phyloP scores from a whole-genome alignment of 1,284 basidiomycete species.

The Cutaneotrichosporon dermatis region DNA sequence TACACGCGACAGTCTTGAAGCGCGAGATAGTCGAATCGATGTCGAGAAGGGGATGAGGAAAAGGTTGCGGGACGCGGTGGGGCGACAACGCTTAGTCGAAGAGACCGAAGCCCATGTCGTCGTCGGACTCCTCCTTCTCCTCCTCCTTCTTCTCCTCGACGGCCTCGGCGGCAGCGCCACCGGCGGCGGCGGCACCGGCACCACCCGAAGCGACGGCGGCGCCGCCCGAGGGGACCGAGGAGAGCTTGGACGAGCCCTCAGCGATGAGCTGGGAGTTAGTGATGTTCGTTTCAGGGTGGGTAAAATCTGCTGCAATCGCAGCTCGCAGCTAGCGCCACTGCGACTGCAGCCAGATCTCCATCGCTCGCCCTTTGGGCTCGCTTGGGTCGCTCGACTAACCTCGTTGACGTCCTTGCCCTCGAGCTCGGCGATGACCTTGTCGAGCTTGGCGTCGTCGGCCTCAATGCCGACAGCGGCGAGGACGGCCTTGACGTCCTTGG shows the following conservation, averaged over 20 bases:
- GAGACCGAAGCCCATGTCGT: conserved; percentile 71
- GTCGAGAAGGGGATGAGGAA: not conserved
- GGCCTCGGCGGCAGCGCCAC: conserved; percentile 57
- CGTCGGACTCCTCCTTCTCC: conserved; percentile 51
- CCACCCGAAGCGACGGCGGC: conserved; percentile 5
- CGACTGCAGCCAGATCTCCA: too few relatives aligned
- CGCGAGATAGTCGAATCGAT: not conserved
- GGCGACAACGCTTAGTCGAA: conserved; percentile 66
- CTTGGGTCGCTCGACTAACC: conserved; percentile 51
- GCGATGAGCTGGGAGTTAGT: conserved; percentile 66
- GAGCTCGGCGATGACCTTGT: conserved; percentile 86
- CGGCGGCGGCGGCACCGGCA: conserved; percentile 43
- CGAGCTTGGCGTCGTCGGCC: conserved; percentile 76
- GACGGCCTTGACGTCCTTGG: conserved; percentile 84
- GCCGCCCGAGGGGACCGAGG: conserved; percentile 64
- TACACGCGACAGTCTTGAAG: not conserved
- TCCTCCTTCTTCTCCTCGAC: conserved; percentile 64
- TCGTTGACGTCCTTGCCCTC: conserved; percentile 84
- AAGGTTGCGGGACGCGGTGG: not conserved
- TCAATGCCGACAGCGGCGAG: conserved; percentile 85
- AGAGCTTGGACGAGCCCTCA: conserved; percentile 87
- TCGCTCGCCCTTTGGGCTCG: too few relatives aligned
- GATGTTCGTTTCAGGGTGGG: too few relatives aligned
- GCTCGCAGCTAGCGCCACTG: too few relatives aligned
- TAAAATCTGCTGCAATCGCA: too few relatives aligned